Percentiles rank a stretch among this genome's conserved stretches.
Conservation (phyloP, 164 flowering plant species). For the Sextonia rubra region DNA sequence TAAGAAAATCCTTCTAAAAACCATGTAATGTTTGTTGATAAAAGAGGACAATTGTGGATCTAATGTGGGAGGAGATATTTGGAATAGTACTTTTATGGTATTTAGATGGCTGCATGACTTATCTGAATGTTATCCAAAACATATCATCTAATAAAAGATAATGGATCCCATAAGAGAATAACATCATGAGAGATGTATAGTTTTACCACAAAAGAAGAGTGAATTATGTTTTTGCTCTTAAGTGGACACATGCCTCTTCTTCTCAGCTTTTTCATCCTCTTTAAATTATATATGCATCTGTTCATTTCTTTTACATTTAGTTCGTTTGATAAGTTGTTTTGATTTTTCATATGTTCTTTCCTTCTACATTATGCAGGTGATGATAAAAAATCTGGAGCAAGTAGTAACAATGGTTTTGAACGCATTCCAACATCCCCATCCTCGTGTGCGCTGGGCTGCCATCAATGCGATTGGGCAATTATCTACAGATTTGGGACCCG, state of each 20-base stretch:
- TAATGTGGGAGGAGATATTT: no score
- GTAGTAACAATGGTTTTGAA: slow-evolving; percentile 86
- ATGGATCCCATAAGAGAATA: no score
- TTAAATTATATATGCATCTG: neutral
- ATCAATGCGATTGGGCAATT: slow-evolving; percentile 96
- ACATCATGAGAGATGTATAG: no score
- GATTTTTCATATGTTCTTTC: neutral
- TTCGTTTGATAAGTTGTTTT: neutral
- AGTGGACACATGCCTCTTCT: neutral
- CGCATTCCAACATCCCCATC: slow-evolving; percentile 89
- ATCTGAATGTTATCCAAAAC: no score
- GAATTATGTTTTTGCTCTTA: neutral
- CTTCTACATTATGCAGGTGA: slow-evolving; percentile 48
- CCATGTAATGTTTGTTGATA: no score
- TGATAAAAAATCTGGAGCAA: slow-evolving; percentile 89
- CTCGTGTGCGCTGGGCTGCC: slow-evolving; percentile 98
- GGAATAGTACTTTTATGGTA: no score
- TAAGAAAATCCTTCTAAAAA: no score
- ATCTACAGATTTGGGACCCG: slow-evolving; percentile 96
- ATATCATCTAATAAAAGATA: no score
- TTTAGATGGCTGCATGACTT: no score
- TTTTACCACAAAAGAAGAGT: neutral
- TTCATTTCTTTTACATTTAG: no score
- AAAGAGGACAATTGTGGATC: no score
- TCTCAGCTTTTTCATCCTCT: no score